Evolutionary conservation across 345 rosid species (phyloP).

Genomic region (Citrus hindsii): DNA sequence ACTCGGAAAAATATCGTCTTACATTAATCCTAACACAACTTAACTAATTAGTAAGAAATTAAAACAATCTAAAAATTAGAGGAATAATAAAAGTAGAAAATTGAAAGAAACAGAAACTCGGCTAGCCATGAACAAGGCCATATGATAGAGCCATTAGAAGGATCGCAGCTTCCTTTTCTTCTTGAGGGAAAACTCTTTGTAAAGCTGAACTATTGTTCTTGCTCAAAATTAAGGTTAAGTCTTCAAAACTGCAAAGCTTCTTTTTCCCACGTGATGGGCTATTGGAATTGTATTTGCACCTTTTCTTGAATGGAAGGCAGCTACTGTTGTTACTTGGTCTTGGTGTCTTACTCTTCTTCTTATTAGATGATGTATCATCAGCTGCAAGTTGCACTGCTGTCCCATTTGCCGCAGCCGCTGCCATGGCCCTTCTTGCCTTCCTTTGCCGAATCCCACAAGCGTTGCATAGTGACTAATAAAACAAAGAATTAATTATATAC

Average conservation of each 20-base stretch:
- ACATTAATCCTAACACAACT: not conserved
- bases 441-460: slow-evolving; percentile 95
- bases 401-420: slow-evolving; percentile 45
- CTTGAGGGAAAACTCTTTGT: slow-evolving; percentile 84
- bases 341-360: slow-evolving; percentile 33
- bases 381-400: slow-evolving; percentile 9
- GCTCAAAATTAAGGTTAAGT: slow-evolving; percentile 59
- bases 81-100: not conserved
- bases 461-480: slow-evolving; percentile 73
- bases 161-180: slow-evolving; percentile 94
- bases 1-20: too few species aligned
- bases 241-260: slow-evolving; percentile 62
- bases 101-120: not conserved
- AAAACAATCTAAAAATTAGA: not conserved
- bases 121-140: slow-evolving; percentile 62
- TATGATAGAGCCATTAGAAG: slow-evolving; percentile 91
- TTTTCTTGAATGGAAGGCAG: slow-evolving; percentile 38
- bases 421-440: slow-evolving; percentile 75
- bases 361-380: slow-evolving; percentile 4
- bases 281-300: slow-evolving; percentile 25
- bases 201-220: slow-evolving; percentile 50
- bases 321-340: slow-evolving; percentile 13
- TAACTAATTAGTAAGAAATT: not conserved
- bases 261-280: slow-evolving; percentile 24
- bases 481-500: not conserved